phyloP scores from a whole-genome alignment of 208 protist genomes.

The Perkinsela sp. region DNA sequence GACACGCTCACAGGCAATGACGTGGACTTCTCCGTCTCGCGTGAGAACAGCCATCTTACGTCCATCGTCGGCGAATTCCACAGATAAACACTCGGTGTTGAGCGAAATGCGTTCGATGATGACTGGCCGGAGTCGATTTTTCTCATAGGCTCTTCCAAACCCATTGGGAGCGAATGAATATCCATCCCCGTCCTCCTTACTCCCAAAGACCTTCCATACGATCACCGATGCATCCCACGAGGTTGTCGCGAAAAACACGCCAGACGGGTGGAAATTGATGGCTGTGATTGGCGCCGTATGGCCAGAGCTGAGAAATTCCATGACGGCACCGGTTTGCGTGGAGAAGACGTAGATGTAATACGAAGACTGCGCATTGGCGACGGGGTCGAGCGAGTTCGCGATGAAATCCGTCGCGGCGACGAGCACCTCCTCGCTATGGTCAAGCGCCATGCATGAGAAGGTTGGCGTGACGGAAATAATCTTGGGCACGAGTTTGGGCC shows the following conservation, averaged over 20 bases:
- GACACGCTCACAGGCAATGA: not conserved
- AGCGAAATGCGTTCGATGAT: not conserved
- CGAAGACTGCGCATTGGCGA: conserved; percentile 6
- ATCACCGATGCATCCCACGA: conserved; percentile 52
- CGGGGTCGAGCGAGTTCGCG: not conserved
- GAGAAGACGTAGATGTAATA: conserved; percentile 63
- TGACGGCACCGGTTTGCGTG: conserved; percentile 55
- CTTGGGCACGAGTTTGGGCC: not conserved
- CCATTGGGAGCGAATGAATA: not conserved
- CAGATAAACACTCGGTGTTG: not conserved
- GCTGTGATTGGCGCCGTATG: conserved; percentile 55
- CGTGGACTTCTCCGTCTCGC: not conserved
- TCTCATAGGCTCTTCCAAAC: not conserved
- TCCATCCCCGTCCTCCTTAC: conserved; percentile 31
- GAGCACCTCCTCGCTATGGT: conserved; percentile 60
- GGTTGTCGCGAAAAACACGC: conserved; percentile 42
- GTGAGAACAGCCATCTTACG: not conserved
- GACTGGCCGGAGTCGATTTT: not conserved
- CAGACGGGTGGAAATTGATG: conserved; percentile 53
- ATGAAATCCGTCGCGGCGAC: conserved; percentile 23
- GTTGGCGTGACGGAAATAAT: not conserved
- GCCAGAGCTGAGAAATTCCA: conserved; percentile 47
- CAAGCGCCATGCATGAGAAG: conserved; percentile 64
- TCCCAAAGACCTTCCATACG: conserved; percentile 64
- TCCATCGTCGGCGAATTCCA: not conserved